Evolutionary conservation across 2,329 filamentous ascomycete genomes (phyloP), one percentile per base, ranked within the genome.

Genomic region (Aspergillus vadensis): DNA sequence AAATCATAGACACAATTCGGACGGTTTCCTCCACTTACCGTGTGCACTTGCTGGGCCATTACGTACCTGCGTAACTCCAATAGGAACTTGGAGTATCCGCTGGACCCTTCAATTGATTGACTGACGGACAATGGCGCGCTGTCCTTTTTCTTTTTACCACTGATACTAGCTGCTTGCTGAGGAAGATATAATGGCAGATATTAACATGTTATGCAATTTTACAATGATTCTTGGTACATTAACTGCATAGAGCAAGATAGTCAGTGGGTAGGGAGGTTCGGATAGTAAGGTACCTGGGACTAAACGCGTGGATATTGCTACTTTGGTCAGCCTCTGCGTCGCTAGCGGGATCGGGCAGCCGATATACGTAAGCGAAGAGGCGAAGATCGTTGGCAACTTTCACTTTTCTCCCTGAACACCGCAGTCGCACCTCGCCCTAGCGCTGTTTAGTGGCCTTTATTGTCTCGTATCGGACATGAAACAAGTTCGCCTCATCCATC

Each of bases 351-450:
- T 61, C 62, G 62, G 43, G 53, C 39, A 54, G 43, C 36, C 30
- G 55, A 62, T 51, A 59, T 60, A 63, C 59, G 63, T 65, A 65
- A 65, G 62, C 57, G 57, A 59, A 47, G 49, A 21, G 50, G 50
- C 50, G 49, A 47, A 23, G 57, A 58, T 58, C 55, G 32, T 36
- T 36, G 32, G 32, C 36, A 9, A 19, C 10, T 49, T 30, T 30
- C 41, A 47, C n/a, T 43, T 10, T 14, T 38, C 50, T 38, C 38
- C 23, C 17, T 36, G 32, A 14, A 36, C 32, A 36, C 32, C 10
- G 32, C 32, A 36, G 32, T 36, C 38, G 23, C 27, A 36, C 57
- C 10, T 30, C 19, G 32, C 27, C 25, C 44, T 55, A 36, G 23
- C 23, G 23, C 27, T 54, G 38, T 38, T 52, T 27, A 36, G 19